Evolutionary conservation across 1,284 basidiomycete species (phyloP), one percentile per base, ranked within the genome.

Genomic region (Neotropicomus parvogracilis): DNA sequence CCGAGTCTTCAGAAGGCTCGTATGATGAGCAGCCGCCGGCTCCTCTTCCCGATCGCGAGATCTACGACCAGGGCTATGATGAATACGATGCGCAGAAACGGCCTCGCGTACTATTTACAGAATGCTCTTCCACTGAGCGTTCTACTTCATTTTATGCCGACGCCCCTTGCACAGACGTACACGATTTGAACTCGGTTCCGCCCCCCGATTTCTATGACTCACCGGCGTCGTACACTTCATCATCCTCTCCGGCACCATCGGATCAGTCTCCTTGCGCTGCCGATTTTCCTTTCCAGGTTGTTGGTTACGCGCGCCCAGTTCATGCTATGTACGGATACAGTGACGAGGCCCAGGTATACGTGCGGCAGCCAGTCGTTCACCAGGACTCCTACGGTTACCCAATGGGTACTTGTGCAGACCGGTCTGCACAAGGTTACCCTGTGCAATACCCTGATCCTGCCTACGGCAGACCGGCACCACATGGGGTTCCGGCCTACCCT

Each of bases 211-310:
- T 46, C 20, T 40, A 52, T 46, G 61, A 64, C 50, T 64, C 63
- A 10, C 53, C 61, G 4, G 42, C 24, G 38, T 56, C 58, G 3
- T 29, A 48, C 31, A 46, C 57, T 9, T 54, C 61, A 13, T 62
- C 61, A 26, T 54, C 63, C 19, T 62, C 60, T 11, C 52, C 61
- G 7, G 50, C 39, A 20, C 48, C 33, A 6, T 53, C 65, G 43
- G 63, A 63, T 48, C 64, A 63, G 20, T 55, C 63, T 4, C 48
- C 53, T 24, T 45, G 45, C 32, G 27, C 44, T 31, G 26, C 46
- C 29, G 60, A 62, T 9, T 42, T 48, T 46, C 2, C 40, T 13
- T 32, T 39, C 27, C 39, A 45, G 11, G 37, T 42, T 29, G 10
- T 35, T n/a, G 48, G 42, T 10, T 46, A 48, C 32, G 6, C 31